Percentiles rank a stretch among this genome's conserved stretches.
Conservation (phyloP, 148 eudicot species). For the Fagopyrum esculentum region DNA sequence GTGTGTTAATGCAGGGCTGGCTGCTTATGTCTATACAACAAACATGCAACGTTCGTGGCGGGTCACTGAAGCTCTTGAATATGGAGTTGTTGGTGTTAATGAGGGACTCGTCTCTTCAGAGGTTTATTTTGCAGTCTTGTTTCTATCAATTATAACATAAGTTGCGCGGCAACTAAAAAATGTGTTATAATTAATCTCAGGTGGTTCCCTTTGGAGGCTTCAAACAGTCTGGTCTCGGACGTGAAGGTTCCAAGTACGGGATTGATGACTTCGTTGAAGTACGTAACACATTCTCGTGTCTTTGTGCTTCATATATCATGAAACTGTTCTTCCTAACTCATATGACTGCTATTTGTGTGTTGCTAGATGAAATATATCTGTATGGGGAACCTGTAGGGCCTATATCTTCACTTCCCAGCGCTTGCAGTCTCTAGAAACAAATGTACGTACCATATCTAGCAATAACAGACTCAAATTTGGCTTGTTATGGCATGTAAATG, state of each 20-base stretch:
- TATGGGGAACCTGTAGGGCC: slow-evolving; percentile 7
- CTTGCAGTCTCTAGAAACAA: slow-evolving; percentile 6
- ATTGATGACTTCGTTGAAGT: slow-evolving; percentile 89
- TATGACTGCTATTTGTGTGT: neutral
- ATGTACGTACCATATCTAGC: slow-evolving; percentile 2
- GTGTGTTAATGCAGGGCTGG: slow-evolving; percentile 55
- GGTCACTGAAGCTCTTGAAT: slow-evolving; percentile 91
- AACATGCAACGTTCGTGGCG: slow-evolving; percentile 80
- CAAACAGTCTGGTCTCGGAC: slow-evolving; percentile 92
- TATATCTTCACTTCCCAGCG: slow-evolving; percentile 7
- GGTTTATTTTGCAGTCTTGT: slow-evolving; percentile 34
- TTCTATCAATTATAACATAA: neutral
- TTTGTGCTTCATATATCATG: neutral
- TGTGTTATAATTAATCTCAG: slow-evolving; percentile 26
- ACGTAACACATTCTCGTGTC: slow-evolving; percentile 10
- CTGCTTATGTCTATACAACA: slow-evolving; percentile 74
- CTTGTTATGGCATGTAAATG: too few species aligned
- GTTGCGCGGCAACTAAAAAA: neutral
- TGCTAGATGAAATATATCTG: slow-evolving; percentile 10
- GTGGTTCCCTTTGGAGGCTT: slow-evolving; percentile 96
- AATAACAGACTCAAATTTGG: too few species aligned
- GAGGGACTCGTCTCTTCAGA: slow-evolving; percentile 92
- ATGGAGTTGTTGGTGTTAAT: slow-evolving; percentile 89
- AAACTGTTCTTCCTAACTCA: neutral
- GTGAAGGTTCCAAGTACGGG: slow-evolving; percentile 97